A percentile compares a stretch with the other conserved stretches of the same genome.
phyloP scores from a whole-genome alignment of 495 filamentous ascomycete genomes.

The Margaritispora aquatica region DNA sequence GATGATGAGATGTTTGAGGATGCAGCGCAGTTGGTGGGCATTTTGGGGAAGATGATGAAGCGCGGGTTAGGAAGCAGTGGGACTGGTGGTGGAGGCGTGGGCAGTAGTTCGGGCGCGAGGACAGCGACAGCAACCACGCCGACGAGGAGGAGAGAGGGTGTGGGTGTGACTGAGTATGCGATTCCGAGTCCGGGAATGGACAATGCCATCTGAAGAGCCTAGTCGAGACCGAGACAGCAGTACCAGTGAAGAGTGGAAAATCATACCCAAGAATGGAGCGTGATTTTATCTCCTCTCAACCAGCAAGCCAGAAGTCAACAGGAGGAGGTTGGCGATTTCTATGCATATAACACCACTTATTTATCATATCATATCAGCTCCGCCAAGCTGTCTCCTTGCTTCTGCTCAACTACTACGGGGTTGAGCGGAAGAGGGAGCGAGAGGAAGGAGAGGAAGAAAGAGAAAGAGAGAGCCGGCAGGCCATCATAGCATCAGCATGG shows the following conservation, averaged over 20 bases:
- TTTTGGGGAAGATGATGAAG: constrained; percentile 74
- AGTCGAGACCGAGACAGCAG: no score
- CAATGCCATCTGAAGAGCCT: constrained; percentile 26
- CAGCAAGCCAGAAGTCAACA: no score
- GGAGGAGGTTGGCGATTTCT: not conserved
- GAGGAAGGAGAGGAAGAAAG: not conserved
- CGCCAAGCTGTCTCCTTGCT: no score
- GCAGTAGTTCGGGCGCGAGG: constrained; percentile 11
- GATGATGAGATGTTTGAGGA: constrained; percentile 84
- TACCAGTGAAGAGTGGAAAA: no score
- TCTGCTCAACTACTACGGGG: no score
- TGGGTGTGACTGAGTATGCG: constrained; percentile 5
- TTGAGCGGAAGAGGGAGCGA: not conserved
- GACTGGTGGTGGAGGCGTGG: constrained; percentile 7
- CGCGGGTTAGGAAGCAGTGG: constrained; percentile 50
- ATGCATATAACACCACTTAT: not conserved
- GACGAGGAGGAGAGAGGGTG: not conserved
- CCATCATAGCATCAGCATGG: not conserved
- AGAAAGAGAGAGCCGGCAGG: not conserved
- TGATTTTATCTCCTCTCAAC: no score
- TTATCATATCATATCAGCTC: no score
- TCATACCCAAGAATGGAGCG: no score
- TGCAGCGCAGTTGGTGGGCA: constrained; percentile 66
- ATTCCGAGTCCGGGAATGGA: constrained; percentile 23
- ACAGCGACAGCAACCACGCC: no score